Conservation (phyloP, 2,329 filamentous ascomycete species). For the Cyphellophora europaea region DNA sequence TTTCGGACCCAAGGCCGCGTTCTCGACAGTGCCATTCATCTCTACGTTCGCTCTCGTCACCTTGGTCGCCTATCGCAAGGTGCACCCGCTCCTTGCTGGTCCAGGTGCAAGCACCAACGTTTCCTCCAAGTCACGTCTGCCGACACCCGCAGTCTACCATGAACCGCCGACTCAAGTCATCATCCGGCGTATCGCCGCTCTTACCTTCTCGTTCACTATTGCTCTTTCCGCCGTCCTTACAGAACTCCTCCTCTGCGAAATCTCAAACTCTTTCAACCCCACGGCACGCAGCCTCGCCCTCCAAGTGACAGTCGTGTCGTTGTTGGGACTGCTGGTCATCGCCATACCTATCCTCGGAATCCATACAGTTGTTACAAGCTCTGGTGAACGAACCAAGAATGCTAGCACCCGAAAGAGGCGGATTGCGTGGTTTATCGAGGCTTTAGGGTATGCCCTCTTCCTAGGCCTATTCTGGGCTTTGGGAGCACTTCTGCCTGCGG, state of each 20-base stretch:
- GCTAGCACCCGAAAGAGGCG: conserved; percentile 47
- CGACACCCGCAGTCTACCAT: conserved; percentile 11
- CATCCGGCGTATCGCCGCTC: conserved; percentile 37
- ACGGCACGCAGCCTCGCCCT: conserved; percentile 59
- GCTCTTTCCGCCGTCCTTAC: conserved; percentile 68
- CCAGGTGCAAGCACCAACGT: conserved; percentile 7
- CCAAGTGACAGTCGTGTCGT: conserved; percentile 57
- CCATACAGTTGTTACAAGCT: conserved; percentile 49
- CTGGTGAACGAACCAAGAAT: conserved; percentile 48
- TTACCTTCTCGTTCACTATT: conserved; percentile 67
- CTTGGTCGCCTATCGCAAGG: conserved; percentile 52
- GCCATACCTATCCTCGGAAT: conserved; percentile 73
- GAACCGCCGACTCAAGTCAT: conserved; percentile 20
- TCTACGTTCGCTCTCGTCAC: conserved; percentile 58
- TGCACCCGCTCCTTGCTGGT: conserved; percentile 58
- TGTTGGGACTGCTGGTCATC: conserved; percentile 64
- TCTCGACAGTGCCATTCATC: conserved; percentile 60
- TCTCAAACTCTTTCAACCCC: conserved; percentile 64
- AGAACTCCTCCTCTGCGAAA: conserved; percentile 74
- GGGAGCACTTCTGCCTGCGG: conserved; percentile 52
- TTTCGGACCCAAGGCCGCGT: conserved; percentile 25
- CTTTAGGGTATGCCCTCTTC: conserved; percentile 57
- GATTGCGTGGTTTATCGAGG: conserved; percentile 57
- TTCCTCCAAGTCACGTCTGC: conserved; percentile 11
- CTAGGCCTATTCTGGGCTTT: conserved; percentile 68